Evolutionary conservation across 2,329 filamentous ascomycete species (phyloP).

Genomic region (Furcasterigmium sp.): DNA sequence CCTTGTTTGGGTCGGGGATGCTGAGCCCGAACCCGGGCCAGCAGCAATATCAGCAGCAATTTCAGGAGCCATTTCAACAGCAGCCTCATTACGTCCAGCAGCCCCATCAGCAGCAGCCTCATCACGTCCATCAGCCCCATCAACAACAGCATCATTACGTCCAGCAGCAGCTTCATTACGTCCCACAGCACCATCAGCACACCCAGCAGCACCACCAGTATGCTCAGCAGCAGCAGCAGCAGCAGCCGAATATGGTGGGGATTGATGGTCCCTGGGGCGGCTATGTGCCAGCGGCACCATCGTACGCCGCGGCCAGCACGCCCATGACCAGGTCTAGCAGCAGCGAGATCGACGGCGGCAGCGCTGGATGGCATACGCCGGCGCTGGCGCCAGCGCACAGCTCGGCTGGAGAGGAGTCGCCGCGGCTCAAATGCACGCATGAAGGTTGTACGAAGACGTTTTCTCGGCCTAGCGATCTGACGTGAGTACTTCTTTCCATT

Average conservation of each 20-base stretch:
- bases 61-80: too few species aligned
- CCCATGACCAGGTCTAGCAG: background rate
- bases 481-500: constrained; percentile 7
- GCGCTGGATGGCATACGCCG: background rate
- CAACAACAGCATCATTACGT: constrained; percentile 4
- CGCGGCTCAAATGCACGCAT: constrained; percentile 11
- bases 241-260: too few species aligned
- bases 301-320: constrained; percentile 3
- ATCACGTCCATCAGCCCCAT: constrained; percentile 3
- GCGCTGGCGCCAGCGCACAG: background rate
- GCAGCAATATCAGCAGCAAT: constrained; percentile 8
- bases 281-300: too few species aligned
- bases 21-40: constrained; percentile 12
- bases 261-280: too few species aligned
- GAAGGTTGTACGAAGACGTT: constrained; percentile 10
- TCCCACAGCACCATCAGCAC: too few species aligned
- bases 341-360: background rate
- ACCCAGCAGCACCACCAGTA: too few species aligned
- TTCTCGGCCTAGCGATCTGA: constrained; percentile 11
- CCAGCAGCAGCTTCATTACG: too few species aligned
- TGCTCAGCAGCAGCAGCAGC: constrained; percentile 9
- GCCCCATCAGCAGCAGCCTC: too few species aligned
- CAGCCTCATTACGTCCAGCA: too few species aligned
- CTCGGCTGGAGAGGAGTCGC: background rate
- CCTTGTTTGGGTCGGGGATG: constrained; percentile 12